A percentile compares a stretch with the other conserved stretches of the same genome.
Conservation (phyloP, 306 rosid species). For the Comarum palustre region DNA sequence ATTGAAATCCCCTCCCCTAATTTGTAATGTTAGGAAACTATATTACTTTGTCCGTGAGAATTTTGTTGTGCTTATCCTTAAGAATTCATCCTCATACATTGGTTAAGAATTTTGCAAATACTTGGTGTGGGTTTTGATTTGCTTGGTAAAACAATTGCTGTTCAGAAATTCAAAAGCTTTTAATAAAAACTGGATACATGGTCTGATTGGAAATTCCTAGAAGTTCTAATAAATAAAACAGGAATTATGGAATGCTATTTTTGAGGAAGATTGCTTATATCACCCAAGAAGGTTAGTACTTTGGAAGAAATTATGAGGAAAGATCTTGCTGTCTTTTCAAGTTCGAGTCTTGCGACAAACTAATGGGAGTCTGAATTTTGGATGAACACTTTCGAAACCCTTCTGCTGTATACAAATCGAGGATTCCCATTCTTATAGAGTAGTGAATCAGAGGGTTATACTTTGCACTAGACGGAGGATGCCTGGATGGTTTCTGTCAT, state of each 20-base stretch:
- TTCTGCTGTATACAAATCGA: not conserved
- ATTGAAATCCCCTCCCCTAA: not conserved
- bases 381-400: not conserved
- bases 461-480: not conserved
- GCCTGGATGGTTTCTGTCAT: not conserved
- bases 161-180: not conserved
- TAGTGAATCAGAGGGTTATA: not conserved
- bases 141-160: not conserved
- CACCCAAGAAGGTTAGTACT: not conserved
- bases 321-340: not conserved
- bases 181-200: not conserved
- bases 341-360: not conserved
- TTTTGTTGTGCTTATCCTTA: not conserved
- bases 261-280: not conserved
- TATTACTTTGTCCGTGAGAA: not conserved
- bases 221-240: not conserved
- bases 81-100: not conserved
- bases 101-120: constrained; percentile 2
- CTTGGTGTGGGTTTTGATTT: not conserved
- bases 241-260: not conserved
- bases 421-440: not conserved
- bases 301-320: not conserved
- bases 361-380: not conserved
- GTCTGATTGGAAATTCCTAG: not conserved
- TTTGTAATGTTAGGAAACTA: not conserved